phyloP scores from a whole-genome alignment of 768 basidiomycete species.

The Trametes cingulata region DNA sequence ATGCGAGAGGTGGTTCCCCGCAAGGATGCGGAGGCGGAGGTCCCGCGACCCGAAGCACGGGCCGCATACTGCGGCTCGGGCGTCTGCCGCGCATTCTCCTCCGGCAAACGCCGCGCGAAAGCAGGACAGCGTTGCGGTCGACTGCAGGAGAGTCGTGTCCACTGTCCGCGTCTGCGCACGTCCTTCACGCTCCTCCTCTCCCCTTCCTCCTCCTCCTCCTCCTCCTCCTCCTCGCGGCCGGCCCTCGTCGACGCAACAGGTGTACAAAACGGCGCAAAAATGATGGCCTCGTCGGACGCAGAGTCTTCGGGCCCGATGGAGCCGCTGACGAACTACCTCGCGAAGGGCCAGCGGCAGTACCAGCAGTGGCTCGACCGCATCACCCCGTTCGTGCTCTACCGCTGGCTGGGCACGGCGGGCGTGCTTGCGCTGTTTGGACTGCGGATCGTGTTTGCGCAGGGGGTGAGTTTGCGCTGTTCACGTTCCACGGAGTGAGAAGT shows the following conservation, averaged over 20 bases:
- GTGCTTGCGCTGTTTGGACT: constrained; percentile 77
- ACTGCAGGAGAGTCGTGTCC: too few species aligned
- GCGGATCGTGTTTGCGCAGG: constrained; percentile 85
- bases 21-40: neutral
- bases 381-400: constrained; percentile 86
- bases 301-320: constrained; percentile 29
- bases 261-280: constrained; percentile 11
- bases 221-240: neutral
- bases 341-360: constrained; percentile 71
- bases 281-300: constrained; percentile 32
- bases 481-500: neutral
- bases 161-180: neutral
- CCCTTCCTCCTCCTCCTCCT: neutral
- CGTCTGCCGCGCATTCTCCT: neutral
- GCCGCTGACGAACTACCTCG: constrained; percentile 37
- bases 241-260: neutral
- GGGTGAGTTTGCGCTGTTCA: constrained; percentile 55
- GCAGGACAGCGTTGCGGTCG: constrained; percentile 2
- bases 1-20: neutral
- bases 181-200: neutral
- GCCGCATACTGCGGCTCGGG: neutral
- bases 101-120: constrained; percentile 11
- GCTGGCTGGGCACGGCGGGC: constrained; percentile 81
- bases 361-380: constrained; percentile 89
- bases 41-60: neutral